Evolutionary conservation across 306 rosid species (phyloP), one percentile per base, ranked within the genome.

Genomic region (Sesbania bispinosa): DNA sequence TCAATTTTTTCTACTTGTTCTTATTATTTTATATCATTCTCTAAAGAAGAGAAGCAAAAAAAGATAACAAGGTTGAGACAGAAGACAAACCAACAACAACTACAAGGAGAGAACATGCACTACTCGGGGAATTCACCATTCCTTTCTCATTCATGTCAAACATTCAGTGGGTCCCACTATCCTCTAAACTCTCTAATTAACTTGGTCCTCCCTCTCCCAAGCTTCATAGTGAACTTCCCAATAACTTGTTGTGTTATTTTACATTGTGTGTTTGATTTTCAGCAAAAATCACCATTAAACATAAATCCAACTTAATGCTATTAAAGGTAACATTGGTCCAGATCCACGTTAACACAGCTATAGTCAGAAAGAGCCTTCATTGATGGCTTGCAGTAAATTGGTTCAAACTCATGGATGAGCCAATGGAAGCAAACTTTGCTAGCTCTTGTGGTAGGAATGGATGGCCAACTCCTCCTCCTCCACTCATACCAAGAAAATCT

Each of bases 401-500:
- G 77, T 83, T 86, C 79, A 85, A 64, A n/a, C 83, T 87, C 92
- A 83, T 86, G 21, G 92, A 71, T 15, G 90, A 78, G 7, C 71
- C 83, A 15, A 82, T 75, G 4, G 88, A 65, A 45, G 86, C 85
- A 47, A 89, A 83, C 85, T 88, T 89, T 6, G 83, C 94, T 0
- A 92, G 70, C 71, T 88, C 89, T 21, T 85, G 90, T 0, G 90
- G 83, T 19, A 85, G 70, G 64, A 85, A 82, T 27, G 80, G 84
- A 43, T 59, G 83, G 0, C 50, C 50, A 26, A 30, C 46, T 29
- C 58, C 81, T 42, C 72, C 82, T 48, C 51, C 61, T 57, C 76
- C 23, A 66, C 85, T 86, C 76, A 90, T 29, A 4, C 98, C 96
- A 4, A 93, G 87, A 63, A n/a, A 93, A 67, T 93, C 98, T 23